Base-by-base conservation (phyloP, 2,329 filamentous ascomycete genomes). In the Pseudocercospora musae region DNA sequence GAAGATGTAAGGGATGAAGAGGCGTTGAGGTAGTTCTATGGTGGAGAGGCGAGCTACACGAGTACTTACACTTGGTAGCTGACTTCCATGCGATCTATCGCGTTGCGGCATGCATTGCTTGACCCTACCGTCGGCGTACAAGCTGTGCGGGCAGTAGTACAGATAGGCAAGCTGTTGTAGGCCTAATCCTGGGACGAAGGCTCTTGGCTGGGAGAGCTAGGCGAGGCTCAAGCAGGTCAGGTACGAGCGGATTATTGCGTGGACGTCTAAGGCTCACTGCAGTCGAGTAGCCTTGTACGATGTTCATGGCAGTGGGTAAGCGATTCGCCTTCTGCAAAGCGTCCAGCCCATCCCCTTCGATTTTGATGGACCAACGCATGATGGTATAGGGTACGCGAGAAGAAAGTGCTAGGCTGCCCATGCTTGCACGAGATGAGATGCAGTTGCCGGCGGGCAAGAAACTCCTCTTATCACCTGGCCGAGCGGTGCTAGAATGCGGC, bases 51-150 rank as follows among this genome's bases (percentile, higher is more conserved):
- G 23, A 52, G 15, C 21, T 29, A 4, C 48, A 21, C 48, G 15
- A 52, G 33, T 61, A 66, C 63, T 60, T 63, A 66, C 61, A 50
- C 50, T n/a, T 29, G 11, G 25, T 18, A 15, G 44, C n/a, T 10
- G 48, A 29, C 25, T 13, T 27, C 5, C 8, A 27, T 25, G 21
- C 48, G 48, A 29, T 52, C n/a, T 52, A 29, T 52, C 25, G 48
- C 48, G 48, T 11, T 4, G 18, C 48, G 48, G 48, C 48, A 25
- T 52, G 23, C 48, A 25, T 52, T 27, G 10, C 15, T 23, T 15
- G 11, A 52, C 48, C 31, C 21, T 52, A 29, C 13, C 48, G 25
- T 52, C 48, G 48, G 48, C 48, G 48, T 31, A 25, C 23, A 52
- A 52, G 48, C 48, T 52, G 44, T 48, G 48, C 48, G 21, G 9